These are phyloP conservation scores for Cercospora sesami DNA, from an alignment of 2,329 filamentous ascomycete genomes.

Conservation along the genomic window DNA sequence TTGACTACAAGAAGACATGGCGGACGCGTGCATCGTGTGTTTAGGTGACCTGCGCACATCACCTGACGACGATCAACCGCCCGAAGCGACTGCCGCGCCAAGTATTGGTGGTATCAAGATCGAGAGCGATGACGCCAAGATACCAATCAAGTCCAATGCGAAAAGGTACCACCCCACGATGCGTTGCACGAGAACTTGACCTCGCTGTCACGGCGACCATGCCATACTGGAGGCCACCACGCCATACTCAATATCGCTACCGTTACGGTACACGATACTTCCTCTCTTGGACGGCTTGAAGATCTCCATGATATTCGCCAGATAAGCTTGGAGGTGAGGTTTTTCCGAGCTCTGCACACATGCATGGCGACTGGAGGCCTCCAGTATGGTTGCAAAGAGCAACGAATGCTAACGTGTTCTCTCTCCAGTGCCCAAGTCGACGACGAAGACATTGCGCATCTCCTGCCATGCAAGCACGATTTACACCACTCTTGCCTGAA, in stretches of 20 bases:
- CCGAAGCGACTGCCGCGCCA: constrained; percentile 32
- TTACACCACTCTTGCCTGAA: constrained; percentile 90
- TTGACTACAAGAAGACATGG: constrained; percentile 48
- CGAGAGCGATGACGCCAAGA: constrained; percentile 32
- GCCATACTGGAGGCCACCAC: constrained; percentile 36
- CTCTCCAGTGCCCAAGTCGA: constrained; percentile 40
- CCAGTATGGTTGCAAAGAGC: constrained; percentile 27
- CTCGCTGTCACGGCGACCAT: constrained; percentile 27
- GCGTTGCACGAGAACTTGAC: constrained; percentile 25
- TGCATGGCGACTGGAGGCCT: constrained; percentile 36
- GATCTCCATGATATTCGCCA: constrained; percentile 40
- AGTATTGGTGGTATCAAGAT: constrained; percentile 27
- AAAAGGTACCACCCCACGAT: constrained; percentile 39
- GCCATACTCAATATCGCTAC: constrained; percentile 27
- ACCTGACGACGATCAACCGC: constrained; percentile 52
- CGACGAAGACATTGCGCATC: constrained; percentile 59
- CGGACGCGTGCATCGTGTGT: constrained; percentile 71
- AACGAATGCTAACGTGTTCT: constrained; percentile 31
- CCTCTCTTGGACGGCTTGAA: constrained; percentile 44
- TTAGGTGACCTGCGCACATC: constrained; percentile 66
- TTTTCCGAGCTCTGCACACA: constrained; percentile 32
- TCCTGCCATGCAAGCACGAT: constrained; percentile 80
- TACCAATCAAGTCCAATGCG: constrained; percentile 26
- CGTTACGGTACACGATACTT: constrained; percentile 33
- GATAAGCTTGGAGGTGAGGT: constrained; percentile 45